Evolutionary conservation across 2,329 filamentous ascomycete species (phyloP), one percentile per base, ranked within the genome.

Genomic region (Ilyonectria mors-panacis): DNA sequence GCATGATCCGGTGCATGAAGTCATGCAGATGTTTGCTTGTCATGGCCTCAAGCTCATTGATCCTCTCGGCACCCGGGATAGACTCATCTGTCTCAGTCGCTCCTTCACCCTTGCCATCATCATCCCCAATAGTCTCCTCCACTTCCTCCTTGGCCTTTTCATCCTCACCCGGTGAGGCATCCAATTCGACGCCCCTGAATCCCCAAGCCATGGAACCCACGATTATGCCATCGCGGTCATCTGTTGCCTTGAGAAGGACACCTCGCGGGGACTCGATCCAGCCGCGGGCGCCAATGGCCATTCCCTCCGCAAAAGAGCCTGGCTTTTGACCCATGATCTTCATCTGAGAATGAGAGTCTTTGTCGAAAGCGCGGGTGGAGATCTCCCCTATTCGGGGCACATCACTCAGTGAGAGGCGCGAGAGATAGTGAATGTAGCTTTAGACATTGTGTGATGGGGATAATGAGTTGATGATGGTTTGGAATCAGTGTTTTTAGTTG

Each of bases 281-380:
- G 10, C 65, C 30, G 13, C 70, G 68, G 21, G 81, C 58, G 37
- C 71, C 74, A 17, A 72, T 65, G 5, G 66, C 60, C 63, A 73
- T 74, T 12, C 75, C 73, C 6, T 73, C 67, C 2, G 73, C 72
- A 59, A 80, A 78, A 12, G 73, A 68, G 53, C 75, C 77, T 4
- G 78, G 73, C 26, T 71, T 68, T 50, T 74, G 69, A 59, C 75
- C 72, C 39, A 75, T 70, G 6, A 72, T 74, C 63, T 82, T 82
- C 75, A 81, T 79, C 70, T 79, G 71, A 2, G 80, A 81, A 48
- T 82, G 78, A 19, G 78, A 72, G 60, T 82, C 81, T 10, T 63
- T 63, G 28, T 70, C 65, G 44, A 82, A 82, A 9, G 78, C 73
- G 35, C 35, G 53, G 6, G 21, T 44, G 21, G 35, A 56, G 10